Evolutionary conservation across 2,329 filamentous ascomycete genomes (phyloP).

Genomic region (Aspergillus texensis): DNA sequence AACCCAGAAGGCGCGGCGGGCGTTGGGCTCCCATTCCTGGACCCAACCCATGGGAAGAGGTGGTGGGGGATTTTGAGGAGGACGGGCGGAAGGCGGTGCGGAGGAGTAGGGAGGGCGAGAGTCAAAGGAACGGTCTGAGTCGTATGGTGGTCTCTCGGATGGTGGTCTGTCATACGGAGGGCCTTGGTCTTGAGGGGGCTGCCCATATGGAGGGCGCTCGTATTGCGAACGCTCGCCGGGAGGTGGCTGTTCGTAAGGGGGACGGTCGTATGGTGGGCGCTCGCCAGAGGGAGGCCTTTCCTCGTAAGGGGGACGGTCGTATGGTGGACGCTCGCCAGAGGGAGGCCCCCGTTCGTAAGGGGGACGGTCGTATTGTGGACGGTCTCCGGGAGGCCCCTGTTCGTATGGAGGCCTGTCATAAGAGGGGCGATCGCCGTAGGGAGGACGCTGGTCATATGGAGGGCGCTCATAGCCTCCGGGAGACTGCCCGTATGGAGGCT

Average conservation of each 20-base stretch:
- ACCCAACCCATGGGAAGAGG: slow-evolving; percentile 63
- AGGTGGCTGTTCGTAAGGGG: slow-evolving; percentile 9
- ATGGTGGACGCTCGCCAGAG: slow-evolving; percentile 7
- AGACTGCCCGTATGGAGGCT: slow-evolving; percentile 6
- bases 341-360: slow-evolving; percentile 10
- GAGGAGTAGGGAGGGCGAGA: slow-evolving; percentile 39
- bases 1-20: slow-evolving; percentile 67
- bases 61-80: slow-evolving; percentile 49
- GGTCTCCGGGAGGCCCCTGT: not conserved
- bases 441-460: slow-evolving; percentile 15
- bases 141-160: slow-evolving; percentile 26
- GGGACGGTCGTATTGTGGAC: slow-evolving; percentile 13
- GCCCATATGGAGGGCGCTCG: slow-evolving; percentile 16
- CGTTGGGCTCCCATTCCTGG: slow-evolving; percentile 63
- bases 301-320: slow-evolving; percentile 12
- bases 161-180: slow-evolving; percentile 20
- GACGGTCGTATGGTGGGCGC: slow-evolving; percentile 13
- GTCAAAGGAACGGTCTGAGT: slow-evolving; percentile 23
- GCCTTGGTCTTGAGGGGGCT: slow-evolving; percentile 13
- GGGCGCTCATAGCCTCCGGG: slow-evolving; percentile 9
- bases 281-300: slow-evolving; percentile 2
- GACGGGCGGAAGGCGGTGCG: slow-evolving; percentile 28
- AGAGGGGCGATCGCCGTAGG: not conserved
- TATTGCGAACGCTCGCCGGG: slow-evolving; percentile 10
- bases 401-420: slow-evolving; percentile 13